Evolutionary conservation across 176 grass and related monocot species (phyloP).

Genomic region (Tillandsia leiboldiana): DNA sequence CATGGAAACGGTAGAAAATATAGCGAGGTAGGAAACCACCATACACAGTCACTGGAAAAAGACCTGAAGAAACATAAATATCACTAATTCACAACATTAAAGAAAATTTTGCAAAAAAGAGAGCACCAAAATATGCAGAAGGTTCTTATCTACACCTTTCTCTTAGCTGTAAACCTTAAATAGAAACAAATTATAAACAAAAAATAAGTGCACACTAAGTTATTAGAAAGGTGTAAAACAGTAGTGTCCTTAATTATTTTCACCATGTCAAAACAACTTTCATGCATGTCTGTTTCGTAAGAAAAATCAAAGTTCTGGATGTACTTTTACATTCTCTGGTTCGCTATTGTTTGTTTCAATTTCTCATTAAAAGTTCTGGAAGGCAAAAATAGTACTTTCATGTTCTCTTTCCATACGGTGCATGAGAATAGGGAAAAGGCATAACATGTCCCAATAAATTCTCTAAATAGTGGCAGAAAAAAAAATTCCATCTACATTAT

Average conservation of each 20-base stretch:
- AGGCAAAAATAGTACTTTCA: too few species aligned
- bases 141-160: background rate
- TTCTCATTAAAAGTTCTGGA: too few species aligned
- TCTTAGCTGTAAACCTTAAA: background rate
- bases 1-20: conserved; percentile 83
- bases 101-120: conserved; percentile 11
- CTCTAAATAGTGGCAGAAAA: too few species aligned
- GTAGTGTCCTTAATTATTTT: background rate
- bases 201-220: background rate
- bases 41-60: conserved; percentile 71
- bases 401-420: too few species aligned
- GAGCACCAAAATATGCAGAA: background rate
- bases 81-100: background rate
- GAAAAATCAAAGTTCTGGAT: background rate
- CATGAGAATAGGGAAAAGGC: too few species aligned
- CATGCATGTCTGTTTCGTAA: background rate
- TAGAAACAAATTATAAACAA: background rate
- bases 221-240: background rate
- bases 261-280: background rate
- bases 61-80: conserved; percentile 29
- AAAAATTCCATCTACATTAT: too few species aligned
- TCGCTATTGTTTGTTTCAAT: too few species aligned
- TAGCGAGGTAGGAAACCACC: conserved; percentile 87
- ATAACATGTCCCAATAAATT: too few species aligned
- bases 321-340: background rate